These are phyloP conservation scores for Neurospora sp. DNA, from an alignment of 495 filamentous ascomycete species.

Conservation along the genomic window DNA sequence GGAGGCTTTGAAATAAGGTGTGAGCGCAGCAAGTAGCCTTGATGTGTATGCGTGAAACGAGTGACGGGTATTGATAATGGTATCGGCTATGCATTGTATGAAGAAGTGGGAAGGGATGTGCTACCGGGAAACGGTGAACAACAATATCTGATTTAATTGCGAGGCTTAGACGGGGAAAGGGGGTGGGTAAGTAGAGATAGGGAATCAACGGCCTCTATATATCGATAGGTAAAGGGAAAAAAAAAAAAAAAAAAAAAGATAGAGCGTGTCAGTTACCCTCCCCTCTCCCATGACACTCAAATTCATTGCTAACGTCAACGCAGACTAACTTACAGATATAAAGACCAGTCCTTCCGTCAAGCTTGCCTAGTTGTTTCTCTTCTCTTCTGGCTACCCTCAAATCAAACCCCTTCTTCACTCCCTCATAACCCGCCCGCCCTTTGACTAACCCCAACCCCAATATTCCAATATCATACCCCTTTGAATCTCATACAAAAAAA, in stretches of 20 bases:
- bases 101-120: neutral
- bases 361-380: neutral
- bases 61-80: neutral
- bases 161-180: neutral
- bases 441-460: neutral
- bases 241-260: neutral
- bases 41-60: neutral
- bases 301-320: neutral
- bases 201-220: neutral
- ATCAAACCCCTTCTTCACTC: neutral
- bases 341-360: neutral
- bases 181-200: neutral
- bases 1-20: neutral
- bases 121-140: neutral
- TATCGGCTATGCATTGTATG: neutral
- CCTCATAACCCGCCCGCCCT: neutral
- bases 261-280: neutral
- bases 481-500: neutral
- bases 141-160: neutral
- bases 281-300: neutral
- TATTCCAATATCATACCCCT: neutral
- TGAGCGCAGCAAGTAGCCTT: neutral
- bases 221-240: neutral
- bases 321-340: neutral
- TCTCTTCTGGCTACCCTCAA: neutral